Percentiles rank a stretch among this genome's conserved stretches.
Conservation (phyloP, 2,329 filamentous ascomycete species). For the Penicillium sp. region DNA sequence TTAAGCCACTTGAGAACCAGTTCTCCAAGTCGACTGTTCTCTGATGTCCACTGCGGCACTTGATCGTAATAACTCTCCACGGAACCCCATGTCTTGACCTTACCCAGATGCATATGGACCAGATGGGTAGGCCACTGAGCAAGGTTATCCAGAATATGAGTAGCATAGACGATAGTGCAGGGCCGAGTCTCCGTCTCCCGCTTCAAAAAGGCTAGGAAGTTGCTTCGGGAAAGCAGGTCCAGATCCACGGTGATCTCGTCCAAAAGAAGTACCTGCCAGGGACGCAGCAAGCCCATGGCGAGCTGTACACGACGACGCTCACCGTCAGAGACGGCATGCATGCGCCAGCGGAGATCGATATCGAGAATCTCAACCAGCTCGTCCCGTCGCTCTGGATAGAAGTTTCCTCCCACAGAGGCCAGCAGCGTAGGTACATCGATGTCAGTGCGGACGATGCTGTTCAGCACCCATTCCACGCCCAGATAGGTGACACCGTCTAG, state of each 20-base stretch:
- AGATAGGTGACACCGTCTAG: conserved; percentile 96
- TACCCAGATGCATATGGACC: conserved; percentile 89
- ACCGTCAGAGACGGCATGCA: conserved; percentile 92
- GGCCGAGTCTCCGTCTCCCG: conserved; percentile 73
- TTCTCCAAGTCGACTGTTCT: conserved; percentile 81
- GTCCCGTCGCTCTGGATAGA: conserved; percentile 74
- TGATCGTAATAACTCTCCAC: conserved; percentile 63
- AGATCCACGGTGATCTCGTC: conserved; percentile 98
- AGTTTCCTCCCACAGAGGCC: conserved; percentile 76
- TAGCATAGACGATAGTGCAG: conserved; percentile 95
- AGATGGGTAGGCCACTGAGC: conserved; percentile 93
- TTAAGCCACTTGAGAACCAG: conserved; percentile 83
- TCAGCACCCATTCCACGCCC: conserved; percentile 95
- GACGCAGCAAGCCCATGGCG: conserved; percentile 87
- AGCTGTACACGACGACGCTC: conserved; percentile 88
- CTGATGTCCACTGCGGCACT: conserved; percentile 50
- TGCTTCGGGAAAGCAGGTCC: conserved; percentile 75
- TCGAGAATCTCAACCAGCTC: conserved; percentile 84
- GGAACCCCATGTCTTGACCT: conserved; percentile 77
- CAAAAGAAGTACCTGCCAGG: conserved; percentile 84
- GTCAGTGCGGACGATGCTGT: conserved; percentile 91
- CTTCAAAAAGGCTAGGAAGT: conserved; percentile 82
- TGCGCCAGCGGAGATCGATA: conserved; percentile 85
- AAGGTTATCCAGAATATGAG: conserved; percentile 92
- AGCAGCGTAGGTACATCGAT: conserved; percentile 87